Evolutionary conservation across 164 flowering plant species (phyloP), one percentile per base, ranked within the genome.

Genomic region (Nymphaea colorata): DNA sequence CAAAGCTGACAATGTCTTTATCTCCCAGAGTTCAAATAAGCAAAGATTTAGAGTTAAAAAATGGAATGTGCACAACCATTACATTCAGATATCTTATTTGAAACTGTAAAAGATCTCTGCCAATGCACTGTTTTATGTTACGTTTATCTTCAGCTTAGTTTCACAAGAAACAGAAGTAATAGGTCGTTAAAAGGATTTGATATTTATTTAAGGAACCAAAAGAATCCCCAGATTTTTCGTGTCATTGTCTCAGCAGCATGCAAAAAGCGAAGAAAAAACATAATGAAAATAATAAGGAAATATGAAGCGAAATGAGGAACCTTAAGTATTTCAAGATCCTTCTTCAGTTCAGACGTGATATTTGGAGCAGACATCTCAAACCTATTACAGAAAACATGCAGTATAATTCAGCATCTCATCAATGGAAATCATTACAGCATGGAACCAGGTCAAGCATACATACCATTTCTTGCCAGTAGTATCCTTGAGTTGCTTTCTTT

Each of bases 361-460:
- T 86, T 82, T 60, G 83, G 85, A 4, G 98, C 96, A 12, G 97
- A 90, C 97, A 94, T 91, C 53, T 94, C 95, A 80, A 91, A 93
- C 98, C 97, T 93, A 61, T 11, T 17, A 61, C 10, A 61, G 64
- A 61, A n/a, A 36, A n/a, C 45, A 25, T 25, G 43, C 41, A 3
- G 44, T 61, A 3, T 1, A 44, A 6, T 25, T 16, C 70, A 66
- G 41, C 43, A 16, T 18, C 10, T 17, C 41, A 61, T 6, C 41
- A 8, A 7, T 7, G 64, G 8, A 61, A 61, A 61, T n/a, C 64
- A 0, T 65, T 5, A 61, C 53, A 70, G 45, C 17, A 67, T 11
- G 62, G 17, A 62, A 41, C 57, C 36, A 25, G 36, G 11, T 4
- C 6, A 4, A n/a, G 25, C 55, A 60, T n/a, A 71, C 73, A 64